Conservation (phyloP, 2,329 filamentous ascomycete genomes). For the Scytalidium sp. region DNA sequence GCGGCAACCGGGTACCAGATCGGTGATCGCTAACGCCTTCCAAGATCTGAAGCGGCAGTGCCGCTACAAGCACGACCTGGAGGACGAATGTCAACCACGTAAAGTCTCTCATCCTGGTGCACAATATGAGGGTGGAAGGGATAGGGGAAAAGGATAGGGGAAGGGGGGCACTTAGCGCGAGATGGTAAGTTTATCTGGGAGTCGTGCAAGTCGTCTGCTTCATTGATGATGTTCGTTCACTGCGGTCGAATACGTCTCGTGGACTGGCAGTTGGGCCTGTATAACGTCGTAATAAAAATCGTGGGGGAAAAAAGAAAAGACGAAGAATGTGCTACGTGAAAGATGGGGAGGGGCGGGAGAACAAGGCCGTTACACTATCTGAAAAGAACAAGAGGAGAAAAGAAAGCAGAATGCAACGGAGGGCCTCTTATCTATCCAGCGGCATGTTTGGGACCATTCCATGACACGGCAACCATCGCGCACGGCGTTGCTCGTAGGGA, state of each 20-base stretch:
- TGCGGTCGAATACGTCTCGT: background rate
- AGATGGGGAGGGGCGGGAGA: too few species aligned
- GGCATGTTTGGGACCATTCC: background rate
- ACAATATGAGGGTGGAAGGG: background rate
- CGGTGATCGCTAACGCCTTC: background rate
- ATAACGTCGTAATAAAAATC: background rate
- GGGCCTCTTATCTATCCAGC: background rate
- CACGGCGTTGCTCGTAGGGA: too few species aligned
- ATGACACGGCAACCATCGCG: background rate
- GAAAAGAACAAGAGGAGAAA: background rate
- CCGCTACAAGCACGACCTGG: background rate
- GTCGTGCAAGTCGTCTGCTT: background rate
- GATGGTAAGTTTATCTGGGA: background rate
- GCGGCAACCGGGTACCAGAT: background rate
- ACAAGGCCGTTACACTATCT: too few species aligned
- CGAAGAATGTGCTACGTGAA: too few species aligned
- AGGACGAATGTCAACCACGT: background rate
- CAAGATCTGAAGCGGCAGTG: background rate
- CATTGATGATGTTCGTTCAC: too few species aligned
- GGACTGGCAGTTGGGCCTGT: background rate
- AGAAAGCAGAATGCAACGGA: background rate
- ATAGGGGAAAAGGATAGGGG: background rate
- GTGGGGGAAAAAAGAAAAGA: background rate
- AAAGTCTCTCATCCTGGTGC: background rate
- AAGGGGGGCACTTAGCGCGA: background rate